phyloP scores from a whole-genome alignment of 768 basidiomycete species.

The Lenzites betulinus region DNA sequence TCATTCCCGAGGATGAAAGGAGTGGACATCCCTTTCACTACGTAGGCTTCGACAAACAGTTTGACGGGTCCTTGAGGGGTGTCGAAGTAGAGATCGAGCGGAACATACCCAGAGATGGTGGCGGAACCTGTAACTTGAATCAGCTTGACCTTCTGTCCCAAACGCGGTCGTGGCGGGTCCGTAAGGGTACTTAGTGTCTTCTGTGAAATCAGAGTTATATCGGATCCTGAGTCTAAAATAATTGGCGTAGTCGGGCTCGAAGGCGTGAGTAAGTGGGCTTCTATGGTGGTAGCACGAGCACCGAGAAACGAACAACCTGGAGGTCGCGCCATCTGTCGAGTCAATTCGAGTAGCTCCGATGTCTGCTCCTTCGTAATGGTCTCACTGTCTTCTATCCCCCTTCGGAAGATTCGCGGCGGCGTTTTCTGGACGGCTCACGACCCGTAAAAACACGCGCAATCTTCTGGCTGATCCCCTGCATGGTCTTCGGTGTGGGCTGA shows the following conservation, averaged over 20 bases:
- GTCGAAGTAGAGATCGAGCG: constrained; percentile 29
- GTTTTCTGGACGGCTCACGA: no score
- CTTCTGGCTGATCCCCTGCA: no score
- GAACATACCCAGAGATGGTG: constrained; percentile 32
- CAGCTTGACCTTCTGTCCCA: constrained; percentile 34
- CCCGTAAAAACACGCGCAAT: no score
- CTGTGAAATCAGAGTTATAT: no score
- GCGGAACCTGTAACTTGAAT: constrained; percentile 37
- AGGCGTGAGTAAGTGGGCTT: constrained; percentile 9
- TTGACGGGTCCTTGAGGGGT: constrained; percentile 29
- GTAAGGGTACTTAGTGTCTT: constrained; percentile 2
- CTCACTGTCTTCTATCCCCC: no score
- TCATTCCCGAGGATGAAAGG: constrained; percentile 29
- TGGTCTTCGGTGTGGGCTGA: no score
- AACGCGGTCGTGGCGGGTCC: constrained; percentile 20
- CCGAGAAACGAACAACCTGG: constrained; percentile 39
- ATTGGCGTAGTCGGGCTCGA: constrained; percentile 3
- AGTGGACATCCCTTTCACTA: constrained; percentile 28
- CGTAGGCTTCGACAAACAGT: constrained; percentile 25
- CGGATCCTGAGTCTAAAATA: constrained; percentile 36
- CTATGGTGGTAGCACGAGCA: constrained; percentile 28
- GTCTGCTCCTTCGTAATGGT: no score
- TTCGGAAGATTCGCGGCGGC: not conserved
- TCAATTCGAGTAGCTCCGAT: not conserved
- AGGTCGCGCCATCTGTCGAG: constrained; percentile 5